Percentiles rank a stretch among this genome's conserved stretches.
Conservation (phyloP, 805 yeast species). For the Brettanomyces naardenensis region DNA sequence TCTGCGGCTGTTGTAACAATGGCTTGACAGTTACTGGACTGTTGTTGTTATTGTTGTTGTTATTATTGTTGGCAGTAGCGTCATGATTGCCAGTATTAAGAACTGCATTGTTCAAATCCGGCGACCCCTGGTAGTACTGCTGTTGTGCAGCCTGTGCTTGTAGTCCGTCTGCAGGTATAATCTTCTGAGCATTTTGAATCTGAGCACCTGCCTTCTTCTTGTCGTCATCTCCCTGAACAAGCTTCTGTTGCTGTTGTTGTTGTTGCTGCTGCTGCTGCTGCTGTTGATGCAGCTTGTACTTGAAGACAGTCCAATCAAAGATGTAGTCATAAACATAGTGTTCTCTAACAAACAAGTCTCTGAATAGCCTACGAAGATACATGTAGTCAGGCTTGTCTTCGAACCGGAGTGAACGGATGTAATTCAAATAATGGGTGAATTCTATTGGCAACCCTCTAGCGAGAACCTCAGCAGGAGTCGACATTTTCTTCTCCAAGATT, state of each 20-base stretch:
- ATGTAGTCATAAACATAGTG: slow-evolving; percentile 89
- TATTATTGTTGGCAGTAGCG: background rate
- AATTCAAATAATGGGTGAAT: slow-evolving; percentile 79
- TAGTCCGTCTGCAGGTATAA: too few relatives aligned
- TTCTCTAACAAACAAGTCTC: slow-evolving; percentile 83
- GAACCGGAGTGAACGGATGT: slow-evolving; percentile 83
- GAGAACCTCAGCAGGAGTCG: slow-evolving; percentile 76
- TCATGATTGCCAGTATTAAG: too few relatives aligned
- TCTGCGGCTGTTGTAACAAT: slow-evolving; percentile 23
- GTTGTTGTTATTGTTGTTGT: background rate
- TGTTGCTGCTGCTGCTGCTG: slow-evolving; percentile 27
- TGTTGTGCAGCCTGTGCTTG: slow-evolving; percentile 2
- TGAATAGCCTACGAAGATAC: slow-evolving; percentile 78
- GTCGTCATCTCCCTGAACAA: slow-evolving; percentile 13
- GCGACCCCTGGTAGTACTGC: slow-evolving; percentile 1
- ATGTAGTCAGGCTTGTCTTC: slow-evolving; percentile 96
- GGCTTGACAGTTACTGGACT: slow-evolving; percentile 16
- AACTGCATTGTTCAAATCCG: background rate
- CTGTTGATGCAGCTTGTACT: slow-evolving; percentile 54
- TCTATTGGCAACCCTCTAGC: slow-evolving; percentile 91
- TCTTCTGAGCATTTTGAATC: slow-evolving; percentile 2
- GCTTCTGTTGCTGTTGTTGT: slow-evolving; percentile 16
- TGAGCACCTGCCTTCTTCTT: slow-evolving; percentile 3
- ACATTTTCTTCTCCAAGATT: slow-evolving; percentile 89
- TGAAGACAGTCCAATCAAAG: slow-evolving; percentile 93